Evolutionary conservation across 1,284 basidiomycete genomes (phyloP), one percentile per base, ranked within the genome.

Genomic region (Taiwanofungus camphoratus): DNA sequence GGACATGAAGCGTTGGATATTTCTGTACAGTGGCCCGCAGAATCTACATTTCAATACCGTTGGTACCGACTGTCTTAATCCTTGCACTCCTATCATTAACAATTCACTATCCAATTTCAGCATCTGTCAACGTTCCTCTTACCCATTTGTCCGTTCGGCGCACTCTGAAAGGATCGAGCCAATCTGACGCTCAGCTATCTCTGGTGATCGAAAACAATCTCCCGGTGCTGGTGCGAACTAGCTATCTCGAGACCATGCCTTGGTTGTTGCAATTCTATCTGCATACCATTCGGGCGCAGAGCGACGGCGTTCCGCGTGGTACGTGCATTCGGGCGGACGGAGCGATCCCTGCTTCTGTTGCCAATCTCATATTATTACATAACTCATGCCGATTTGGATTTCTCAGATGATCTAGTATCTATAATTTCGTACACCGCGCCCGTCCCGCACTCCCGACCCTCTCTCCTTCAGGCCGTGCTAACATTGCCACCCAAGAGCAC

Each of bases 211-310:
- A 62, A 12, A 97, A 97, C 60, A 73, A 79, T 41, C 68, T 69
- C 15, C 56, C 73, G 5, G 52, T 61, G 0, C 59, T 73, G 2
- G 63, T 84, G 23, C 65, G 73, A 22, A 73, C 84, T 0, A 64
- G 86, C 6, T 97, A 95, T 66, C 76, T 92, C 41, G 96, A 99
- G 63, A 86, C 87, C 2, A 82, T 96, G 73, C 95, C 95, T 3
- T 96, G 92, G 83, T 85, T 93, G 58, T 74, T 98, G 38, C 85
- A 88, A 50, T 85, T 91, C 36, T 93, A 87, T 68, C 69, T 96
- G 48, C 88, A 93, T 64, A 92, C 93, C 4, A 67, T 97, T 2
- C 55, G 64, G 18, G 58, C 76, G 3, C 58, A 71, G 29, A 70
- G 69, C 16, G 53, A 65, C 40, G 59, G 58, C 18, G 50, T 58